These are phyloP conservation scores for Agapanthus africanus DNA, from an alignment of 106 monocot genomes.

Conservation along the genomic window DNA sequence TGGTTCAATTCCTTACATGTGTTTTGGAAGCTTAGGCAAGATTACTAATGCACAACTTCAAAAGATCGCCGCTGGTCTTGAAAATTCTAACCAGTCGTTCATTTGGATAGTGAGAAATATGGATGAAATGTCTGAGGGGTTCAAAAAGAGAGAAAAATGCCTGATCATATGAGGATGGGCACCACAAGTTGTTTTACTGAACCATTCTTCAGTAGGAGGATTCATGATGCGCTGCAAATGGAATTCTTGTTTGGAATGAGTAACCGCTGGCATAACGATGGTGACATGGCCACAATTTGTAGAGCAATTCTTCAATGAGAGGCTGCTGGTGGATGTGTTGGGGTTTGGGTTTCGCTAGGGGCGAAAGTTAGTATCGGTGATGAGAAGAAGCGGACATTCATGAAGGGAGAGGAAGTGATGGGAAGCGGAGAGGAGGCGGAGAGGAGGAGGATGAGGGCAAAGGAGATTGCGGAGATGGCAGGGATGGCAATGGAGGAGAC, in stretches of 20 bases:
- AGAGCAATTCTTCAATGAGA: no score
- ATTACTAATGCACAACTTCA: neutral
- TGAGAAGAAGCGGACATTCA: neutral
- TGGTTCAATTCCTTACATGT: neutral
- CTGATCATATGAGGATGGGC: neutral
- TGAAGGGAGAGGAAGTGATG: slow-evolving; percentile 13
- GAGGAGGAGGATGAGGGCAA: neutral
- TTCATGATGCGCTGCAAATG: no score
- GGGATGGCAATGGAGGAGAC: slow-evolving; percentile 2
- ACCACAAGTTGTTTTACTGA: no score
- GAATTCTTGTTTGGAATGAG: no score
- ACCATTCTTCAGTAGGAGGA: no score
- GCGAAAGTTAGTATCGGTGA: neutral
- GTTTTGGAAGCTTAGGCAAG: neutral
- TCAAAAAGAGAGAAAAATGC: neutral
- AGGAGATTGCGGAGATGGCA: neutral
- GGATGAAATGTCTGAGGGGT: neutral
- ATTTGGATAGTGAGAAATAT: neutral
- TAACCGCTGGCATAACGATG: no score
- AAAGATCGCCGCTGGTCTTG: neutral
- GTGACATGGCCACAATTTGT: no score
- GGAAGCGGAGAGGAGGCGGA: slow-evolving; percentile 4
- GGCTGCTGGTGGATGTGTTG: neutral
- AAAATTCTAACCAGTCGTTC: neutral
- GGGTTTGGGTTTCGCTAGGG: neutral